Evolutionary conservation across 805 yeast species (phyloP), one percentile per base, ranked within the genome.

Genomic region (Ogataea paraovalis): DNA sequence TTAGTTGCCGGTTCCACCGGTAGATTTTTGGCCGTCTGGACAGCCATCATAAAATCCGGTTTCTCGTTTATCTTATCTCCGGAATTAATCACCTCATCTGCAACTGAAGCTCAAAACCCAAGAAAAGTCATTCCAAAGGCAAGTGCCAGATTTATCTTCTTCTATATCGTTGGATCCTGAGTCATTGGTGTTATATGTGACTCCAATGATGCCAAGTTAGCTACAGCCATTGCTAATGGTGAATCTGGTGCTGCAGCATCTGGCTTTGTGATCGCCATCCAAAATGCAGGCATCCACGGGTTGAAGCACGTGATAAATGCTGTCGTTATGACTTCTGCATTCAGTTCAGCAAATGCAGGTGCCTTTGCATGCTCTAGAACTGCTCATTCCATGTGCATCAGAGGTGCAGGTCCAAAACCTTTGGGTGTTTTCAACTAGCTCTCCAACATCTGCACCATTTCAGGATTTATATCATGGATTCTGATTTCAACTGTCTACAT

Each of bases 381-480:
- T 19, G 3, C 28, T 3, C 37, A 27, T 20, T 36, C 45, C 3
- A 27, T 43, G 45, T 23, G 34, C 27, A 23, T 34, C 5, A 18
- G 16, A 20, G 45, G 45, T 23, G n/a, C 27, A 3, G 45, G 41
- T 16, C 45, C 45, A 25, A 43, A 19, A 21, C 6, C 27, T 12
- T 13, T 37, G 28, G 43, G 28, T 5, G 87, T 79, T 5, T 83
- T 83, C 65, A 69, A 73, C 21, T 83, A 87, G 87, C 74, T 83
- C 48, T 71, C 83, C 14, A 82, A 82, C 59, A 76, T 83, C 51
- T 74, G 82, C 32, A 82, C 87, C 32, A 76, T 82, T 45, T 79
- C 86, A 2, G 87, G 87, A 10, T 82, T 83, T 62, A 61, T 82
- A 38, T 76, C 84, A 22, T 82, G 88, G 89, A 62, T 80, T 39